Evolutionary conservation across 2,329 filamentous ascomycete species (phyloP), one percentile per base, ranked within the genome.

Genomic region (Coniochaeta sp.): DNA sequence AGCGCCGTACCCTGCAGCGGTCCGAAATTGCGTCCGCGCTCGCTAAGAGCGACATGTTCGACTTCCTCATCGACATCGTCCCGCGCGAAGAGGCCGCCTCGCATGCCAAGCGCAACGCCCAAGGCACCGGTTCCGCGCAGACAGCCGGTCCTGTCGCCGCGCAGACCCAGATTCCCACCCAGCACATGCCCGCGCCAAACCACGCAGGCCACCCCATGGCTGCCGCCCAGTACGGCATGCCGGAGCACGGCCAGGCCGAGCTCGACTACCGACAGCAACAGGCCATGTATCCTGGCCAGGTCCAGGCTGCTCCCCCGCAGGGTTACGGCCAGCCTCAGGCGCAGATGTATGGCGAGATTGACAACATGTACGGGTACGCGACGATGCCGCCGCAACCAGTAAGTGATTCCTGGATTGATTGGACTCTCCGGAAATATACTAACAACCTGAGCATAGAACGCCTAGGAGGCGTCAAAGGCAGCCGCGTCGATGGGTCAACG

Each of bases 31-130:
- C 95, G 24, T 96, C 92, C 12, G 95, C 95, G 16, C 81, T 99
- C 26, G 90, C 91, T 62, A 99, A 99, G 77, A 97, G 92, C 24
- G 95, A 99, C 78, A 99, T 99, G 95, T 99, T 99, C 74, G 95
- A 99, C 77, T 99, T 99, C 77, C 81, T 99, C 62, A 99, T 99
- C 72, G 95, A 99, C 72, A 99, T 99, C 63, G 95, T 99, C 6
- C 95, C 95, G 3, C 88, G 95, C 58, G 95, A 99, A 74, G 95
- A 99, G 74, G 92, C 93, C 38, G 84, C 90, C 10, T 87, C 89
- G 24, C 91, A 93, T 71, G 85, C 92, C 44, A 97, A 96, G 78
- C 83, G 93, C 65, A 81, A 87, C 50, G 78, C 80, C 50, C 54
- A 56, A 16, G 54, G 54, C n/a, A 56, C 54, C 14, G 79, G 82